Conservation (phyloP, 129 eudicot genomes). For the Escallonia rubra region DNA sequence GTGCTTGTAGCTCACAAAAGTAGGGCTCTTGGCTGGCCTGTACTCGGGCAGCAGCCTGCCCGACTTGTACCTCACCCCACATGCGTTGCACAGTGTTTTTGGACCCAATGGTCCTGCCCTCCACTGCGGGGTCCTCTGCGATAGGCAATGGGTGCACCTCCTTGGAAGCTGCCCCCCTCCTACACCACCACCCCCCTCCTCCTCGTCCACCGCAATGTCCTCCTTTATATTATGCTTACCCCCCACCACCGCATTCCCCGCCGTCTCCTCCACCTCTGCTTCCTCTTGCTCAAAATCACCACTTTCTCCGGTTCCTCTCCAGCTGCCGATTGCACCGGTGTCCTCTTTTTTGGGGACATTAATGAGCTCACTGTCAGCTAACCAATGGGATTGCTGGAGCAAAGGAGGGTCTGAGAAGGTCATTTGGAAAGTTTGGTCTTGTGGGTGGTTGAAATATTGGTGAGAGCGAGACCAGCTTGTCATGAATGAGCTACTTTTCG, state of each 20-base stretch:
- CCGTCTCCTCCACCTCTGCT: neutral
- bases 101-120: slow-evolving; percentile 59
- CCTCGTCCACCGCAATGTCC: too few species aligned
- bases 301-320: neutral
- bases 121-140: slow-evolving; percentile 60
- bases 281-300: neutral
- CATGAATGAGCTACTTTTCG: neutral
- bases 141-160: slow-evolving; percentile 54
- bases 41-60: slow-evolving; percentile 72
- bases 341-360: slow-evolving; percentile 19
- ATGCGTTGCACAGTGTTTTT: slow-evolving; percentile 69
- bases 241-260: neutral
- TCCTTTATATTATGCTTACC: too few species aligned
- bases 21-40: slow-evolving; percentile 61
- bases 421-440: slow-evolving; percentile 4
- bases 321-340: slow-evolving; percentile 5
- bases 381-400: slow-evolving; percentile 42
- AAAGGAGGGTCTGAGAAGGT: slow-evolving; percentile 16
- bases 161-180: slow-evolving; percentile 32
- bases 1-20: slow-evolving; percentile 53
- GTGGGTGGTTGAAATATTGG: slow-evolving; percentile 5
- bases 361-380: slow-evolving; percentile 41
- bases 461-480: slow-evolving; percentile 11
- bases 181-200: slow-evolving; percentile 6
- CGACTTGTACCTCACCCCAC: slow-evolving; percentile 73